A percentile compares a stretch with the other conserved stretches of the same genome.
These are phyloP conservation scores for Diplocarpon rosae DNA, from an alignment of 2,329 filamentous ascomycete genomes.

Conservation along the genomic window DNA sequence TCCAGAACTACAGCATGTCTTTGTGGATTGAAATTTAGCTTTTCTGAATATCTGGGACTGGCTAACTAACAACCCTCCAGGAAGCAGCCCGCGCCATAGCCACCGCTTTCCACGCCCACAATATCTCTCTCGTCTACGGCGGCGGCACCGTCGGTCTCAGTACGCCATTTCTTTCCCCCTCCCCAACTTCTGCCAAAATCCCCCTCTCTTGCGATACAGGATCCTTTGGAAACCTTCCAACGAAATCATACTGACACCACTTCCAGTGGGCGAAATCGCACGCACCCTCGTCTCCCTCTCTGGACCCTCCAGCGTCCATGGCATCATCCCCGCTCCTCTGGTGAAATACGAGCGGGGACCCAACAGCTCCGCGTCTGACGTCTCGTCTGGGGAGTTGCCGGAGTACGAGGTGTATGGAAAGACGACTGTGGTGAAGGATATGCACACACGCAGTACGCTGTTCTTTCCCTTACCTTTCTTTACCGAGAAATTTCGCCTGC, in stretches of 20 bases:
- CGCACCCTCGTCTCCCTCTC: conserved; percentile 74
- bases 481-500: too few relatives aligned
- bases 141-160: conserved; percentile 85
- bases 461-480: too few relatives aligned
- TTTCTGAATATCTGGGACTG: too few relatives aligned
- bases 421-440: conserved; percentile 84
- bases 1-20: background rate
- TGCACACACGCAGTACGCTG: conserved; percentile 73
- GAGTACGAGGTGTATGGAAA: conserved; percentile 55
- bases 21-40: too few relatives aligned
- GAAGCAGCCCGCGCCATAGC: conserved; percentile 67
- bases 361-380: conserved; percentile 36
- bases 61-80: conserved; percentile 6
- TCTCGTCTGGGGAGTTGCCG: conserved; percentile 26
- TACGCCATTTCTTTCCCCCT: too few relatives aligned
- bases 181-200: too few relatives aligned
- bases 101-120: conserved; percentile 58
- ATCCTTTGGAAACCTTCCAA: too few relatives aligned
- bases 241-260: too few relatives aligned
- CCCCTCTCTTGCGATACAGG: too few relatives aligned
- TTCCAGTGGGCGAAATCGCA: conserved; percentile 70
- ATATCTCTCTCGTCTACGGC: conserved; percentile 83
- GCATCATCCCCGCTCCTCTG: conserved; percentile 82
- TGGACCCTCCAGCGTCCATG: conserved; percentile 75
- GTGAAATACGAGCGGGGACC: conserved; percentile 64